Evolutionary conservation across 2,329 filamentous ascomycete species (phyloP).

Genomic region (Albifimbria verrucaria): DNA sequence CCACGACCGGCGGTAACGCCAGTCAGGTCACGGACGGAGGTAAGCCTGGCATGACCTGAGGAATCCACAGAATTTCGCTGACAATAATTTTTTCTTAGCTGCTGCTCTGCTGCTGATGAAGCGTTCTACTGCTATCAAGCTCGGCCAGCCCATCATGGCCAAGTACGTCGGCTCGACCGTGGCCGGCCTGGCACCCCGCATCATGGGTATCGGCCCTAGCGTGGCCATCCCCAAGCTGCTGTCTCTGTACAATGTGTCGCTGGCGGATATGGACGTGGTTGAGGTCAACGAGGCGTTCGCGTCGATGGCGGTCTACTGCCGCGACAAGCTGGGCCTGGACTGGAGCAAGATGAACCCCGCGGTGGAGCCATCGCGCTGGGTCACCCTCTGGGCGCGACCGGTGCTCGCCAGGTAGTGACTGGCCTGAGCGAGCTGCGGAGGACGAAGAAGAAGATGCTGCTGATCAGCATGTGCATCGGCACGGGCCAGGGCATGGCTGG

Average conservation of each 20-base stretch:
- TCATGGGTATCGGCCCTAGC: constrained; percentile 92
- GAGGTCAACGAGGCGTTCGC: constrained; percentile 99
- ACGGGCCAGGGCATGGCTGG: constrained; percentile 69
- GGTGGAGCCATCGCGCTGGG: constrained; percentile 82
- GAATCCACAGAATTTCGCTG: too few species aligned
- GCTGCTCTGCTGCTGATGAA: constrained; percentile 92
- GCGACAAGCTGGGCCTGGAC: constrained; percentile 67
- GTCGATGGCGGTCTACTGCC: constrained; percentile 95
- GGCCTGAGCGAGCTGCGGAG: constrained; percentile 80
- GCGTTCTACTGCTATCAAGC: constrained; percentile 79
- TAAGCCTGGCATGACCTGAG: too few species aligned
- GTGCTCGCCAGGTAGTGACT: constrained; percentile 80
- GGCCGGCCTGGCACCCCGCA: constrained; percentile 82
- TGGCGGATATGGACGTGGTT: constrained; percentile 82
- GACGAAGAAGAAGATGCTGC: constrained; percentile 82
- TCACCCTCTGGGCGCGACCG: constrained; percentile 78
- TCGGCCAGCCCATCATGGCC: constrained; percentile 86
- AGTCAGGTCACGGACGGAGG: constrained; percentile 92
- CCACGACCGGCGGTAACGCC: constrained; percentile 88
- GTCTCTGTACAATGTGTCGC: constrained; percentile 68
- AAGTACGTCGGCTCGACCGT: constrained; percentile 94
- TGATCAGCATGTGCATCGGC: constrained; percentile 87
- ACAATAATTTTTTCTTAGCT: constrained; percentile 42
- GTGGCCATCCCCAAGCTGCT: constrained; percentile 80
- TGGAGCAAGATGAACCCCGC: constrained; percentile 76